These are phyloP conservation scores for Botrytis porri DNA, from an alignment of 2,329 filamentous ascomycete species.

Conservation along the genomic window DNA sequence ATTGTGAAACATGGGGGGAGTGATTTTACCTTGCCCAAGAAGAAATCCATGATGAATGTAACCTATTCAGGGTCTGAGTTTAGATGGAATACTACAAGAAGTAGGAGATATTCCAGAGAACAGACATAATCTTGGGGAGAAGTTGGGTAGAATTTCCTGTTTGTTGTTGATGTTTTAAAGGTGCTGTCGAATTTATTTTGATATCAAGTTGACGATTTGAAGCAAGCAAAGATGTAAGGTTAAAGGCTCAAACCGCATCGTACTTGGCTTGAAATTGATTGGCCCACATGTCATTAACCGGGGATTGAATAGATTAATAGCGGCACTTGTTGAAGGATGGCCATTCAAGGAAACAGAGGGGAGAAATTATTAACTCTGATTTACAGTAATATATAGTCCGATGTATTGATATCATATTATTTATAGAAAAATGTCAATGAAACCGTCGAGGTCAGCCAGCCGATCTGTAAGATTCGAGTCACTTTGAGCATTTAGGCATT, in stretches of 20 bases:
- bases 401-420: background rate
- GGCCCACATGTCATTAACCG: slow-evolving; percentile 15
- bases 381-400: background rate
- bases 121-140: background rate
- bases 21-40: slow-evolving; percentile 55
- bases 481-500: background rate
- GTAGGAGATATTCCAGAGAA: background rate
- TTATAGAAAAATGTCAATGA: background rate
- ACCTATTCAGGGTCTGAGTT: background rate
- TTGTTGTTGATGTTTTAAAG: background rate
- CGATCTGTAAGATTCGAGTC: too few species aligned
- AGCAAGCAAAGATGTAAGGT: background rate
- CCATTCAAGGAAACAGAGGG: background rate
- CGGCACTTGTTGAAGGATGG: background rate
- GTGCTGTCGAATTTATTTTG: background rate
- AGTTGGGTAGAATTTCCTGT: background rate
- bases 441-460: background rate
- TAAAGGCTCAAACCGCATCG: background rate
- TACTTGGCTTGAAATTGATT: slow-evolving; percentile 1
- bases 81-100: background rate
- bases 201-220: background rate
- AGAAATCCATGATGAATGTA: slow-evolving; percentile 39
- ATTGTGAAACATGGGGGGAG: slow-evolving; percentile 11
- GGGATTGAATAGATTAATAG: background rate
- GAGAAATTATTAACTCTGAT: background rate